These are phyloP conservation scores for Bolboschoenus planiculmis DNA, from an alignment of 176 grass and related monocot species.

Conservation along the genomic window DNA sequence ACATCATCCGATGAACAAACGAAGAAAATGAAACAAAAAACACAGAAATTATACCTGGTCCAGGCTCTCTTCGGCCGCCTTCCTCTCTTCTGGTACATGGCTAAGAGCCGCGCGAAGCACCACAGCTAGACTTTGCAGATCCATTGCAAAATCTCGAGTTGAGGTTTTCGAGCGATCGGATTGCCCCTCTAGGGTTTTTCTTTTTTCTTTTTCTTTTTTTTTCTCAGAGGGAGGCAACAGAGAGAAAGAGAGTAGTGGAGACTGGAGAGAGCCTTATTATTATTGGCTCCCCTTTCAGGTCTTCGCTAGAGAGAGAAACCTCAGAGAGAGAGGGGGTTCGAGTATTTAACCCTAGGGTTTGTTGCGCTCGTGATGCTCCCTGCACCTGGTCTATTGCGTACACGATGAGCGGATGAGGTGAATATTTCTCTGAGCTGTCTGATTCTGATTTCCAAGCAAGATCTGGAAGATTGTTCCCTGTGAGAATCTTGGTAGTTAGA, in stretches of 20 bases:
- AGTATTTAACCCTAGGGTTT: conserved; percentile 95
- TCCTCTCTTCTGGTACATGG: conserved; percentile 71
- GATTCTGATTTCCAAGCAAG: not conserved
- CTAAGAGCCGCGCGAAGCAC: conserved; percentile 85
- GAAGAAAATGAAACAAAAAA: not conserved
- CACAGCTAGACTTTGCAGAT: conserved; percentile 66
- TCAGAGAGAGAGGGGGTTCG: conserved; percentile 12
- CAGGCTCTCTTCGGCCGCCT: conserved; percentile 83
- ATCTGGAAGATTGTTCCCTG: not conserved
- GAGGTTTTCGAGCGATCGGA: not conserved
- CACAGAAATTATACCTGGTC: conserved; percentile 44
- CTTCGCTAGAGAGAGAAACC: conserved; percentile 22
- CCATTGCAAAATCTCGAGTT: conserved; percentile 42
- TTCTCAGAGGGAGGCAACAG: conserved; percentile 1
- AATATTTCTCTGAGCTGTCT: not conserved
- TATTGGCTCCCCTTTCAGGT: conserved; percentile 26
- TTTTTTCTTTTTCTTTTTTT: not conserved
- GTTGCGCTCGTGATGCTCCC: not conserved
- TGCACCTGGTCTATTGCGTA: conserved; percentile 1
- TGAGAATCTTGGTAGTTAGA: not conserved
- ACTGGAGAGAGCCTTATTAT: conserved; percentile 29
- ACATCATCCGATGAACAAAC: not conserved
- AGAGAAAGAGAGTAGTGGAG: conserved; percentile 17
- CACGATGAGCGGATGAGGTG: not conserved
- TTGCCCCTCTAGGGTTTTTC: conserved; percentile 21